Evolutionary conservation across 2,329 filamentous ascomycete genomes (phyloP), one percentile per base, ranked within the genome.

Genomic region (Colletotrichum cereale): DNA sequence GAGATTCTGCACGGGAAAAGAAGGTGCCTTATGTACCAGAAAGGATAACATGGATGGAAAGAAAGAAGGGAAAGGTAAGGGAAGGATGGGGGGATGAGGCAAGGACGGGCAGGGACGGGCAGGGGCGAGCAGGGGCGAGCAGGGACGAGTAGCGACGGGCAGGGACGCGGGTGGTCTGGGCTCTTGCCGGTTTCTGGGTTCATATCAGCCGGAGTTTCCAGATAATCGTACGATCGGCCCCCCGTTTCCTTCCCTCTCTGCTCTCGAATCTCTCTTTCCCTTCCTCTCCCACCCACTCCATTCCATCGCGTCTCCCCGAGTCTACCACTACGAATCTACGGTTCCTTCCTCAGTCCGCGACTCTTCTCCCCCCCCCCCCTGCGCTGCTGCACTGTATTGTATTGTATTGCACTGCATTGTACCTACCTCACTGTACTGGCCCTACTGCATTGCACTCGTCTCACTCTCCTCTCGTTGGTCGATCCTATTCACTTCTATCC

Each of bases 171-270:
- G 61, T 63, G 48, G 61, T 63, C 61, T 53, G 61, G 60, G 60
- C 60, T 62, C 60, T 16, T 52, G 60, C 44, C 26, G 31, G 44
- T 52, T 40, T 62, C 68, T 71, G 57, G 52, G 58, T 65, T 56
- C 68, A 71, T 71, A 68, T 71, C 65, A 71, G 68, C 58, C 67
- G 65, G 53, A 48, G 65, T 68, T 71, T 71, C 65, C 66, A 66
- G 56, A 68, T 71, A 68, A 74, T 74, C 73, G 71, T 74, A 74
- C 73, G 73, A 74, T 74, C 24, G 31, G 11, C 62, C 65, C 71
- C 67, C 70, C 60, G 47, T 63, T 61, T 55, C 55, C 52, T 67
- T 67, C 53, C 65, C 29, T 68, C 50, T 63, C 64, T 55, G 10
- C 50, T 53, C 50, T 38, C 68, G 57, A 66, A 48, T 69, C 65